phyloP scores from a whole-genome alignment of 2,329 filamentous ascomycete species.

The Aureobasidium sp. region DNA sequence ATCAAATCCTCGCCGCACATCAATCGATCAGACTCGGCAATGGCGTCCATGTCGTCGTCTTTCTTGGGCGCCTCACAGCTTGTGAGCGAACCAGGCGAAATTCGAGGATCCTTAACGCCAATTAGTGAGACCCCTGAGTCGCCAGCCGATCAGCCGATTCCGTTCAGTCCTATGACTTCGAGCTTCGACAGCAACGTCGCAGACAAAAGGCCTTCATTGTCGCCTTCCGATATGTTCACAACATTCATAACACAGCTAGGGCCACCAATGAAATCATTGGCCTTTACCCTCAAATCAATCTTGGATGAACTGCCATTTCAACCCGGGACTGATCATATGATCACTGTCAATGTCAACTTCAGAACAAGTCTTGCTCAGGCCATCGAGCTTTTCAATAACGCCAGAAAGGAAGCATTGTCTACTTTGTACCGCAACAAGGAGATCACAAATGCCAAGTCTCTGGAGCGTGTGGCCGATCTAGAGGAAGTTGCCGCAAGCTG shows the following conservation, averaged over 20 bases:
- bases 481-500: conserved; percentile 98
- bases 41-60: conserved; percentile 13
- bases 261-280: conserved; percentile 93
- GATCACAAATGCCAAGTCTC: conserved; percentile 58
- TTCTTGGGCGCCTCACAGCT: background rate
- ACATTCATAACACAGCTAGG: conserved; percentile 84
- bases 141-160: background rate
- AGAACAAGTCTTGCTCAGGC: conserved; percentile 74
- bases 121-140: conserved; percentile 15
- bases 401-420: conserved; percentile 67
- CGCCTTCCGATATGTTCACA: conserved; percentile 77
- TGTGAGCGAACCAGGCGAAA: background rate
- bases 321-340: conserved; percentile 56
- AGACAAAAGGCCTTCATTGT: conserved; percentile 13
- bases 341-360: conserved; percentile 73
- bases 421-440: conserved; percentile 76
- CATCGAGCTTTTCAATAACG: conserved; percentile 67
- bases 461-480: conserved; percentile 81
- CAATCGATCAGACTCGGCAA: background rate
- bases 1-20: conserved; percentile 53
- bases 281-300: conserved; percentile 81
- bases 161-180: background rate
- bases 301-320: conserved; percentile 79
- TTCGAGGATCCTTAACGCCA: conserved; percentile 7
- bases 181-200: background rate